These are phyloP conservation scores for Saccharomycopsis sp. DNA, from an alignment of 805 yeast species.

Conservation along the genomic window DNA sequence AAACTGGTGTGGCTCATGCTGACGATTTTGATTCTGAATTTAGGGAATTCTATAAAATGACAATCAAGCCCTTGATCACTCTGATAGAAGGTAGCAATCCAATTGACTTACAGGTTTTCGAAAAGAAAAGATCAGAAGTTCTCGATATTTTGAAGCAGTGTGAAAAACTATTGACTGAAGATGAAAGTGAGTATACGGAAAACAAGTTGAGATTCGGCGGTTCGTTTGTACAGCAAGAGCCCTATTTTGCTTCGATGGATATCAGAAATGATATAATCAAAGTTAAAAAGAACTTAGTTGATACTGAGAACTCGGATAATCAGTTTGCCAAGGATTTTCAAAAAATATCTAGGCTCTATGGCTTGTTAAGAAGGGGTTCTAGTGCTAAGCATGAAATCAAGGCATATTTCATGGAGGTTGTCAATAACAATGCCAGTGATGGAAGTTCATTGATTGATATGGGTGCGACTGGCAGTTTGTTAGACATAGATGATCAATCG, in stretches of 20 bases:
- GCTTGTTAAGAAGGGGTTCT: constrained; percentile 8
- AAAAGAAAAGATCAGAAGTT: constrained; percentile 31
- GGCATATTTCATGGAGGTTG: constrained; percentile 5
- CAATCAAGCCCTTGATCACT: constrained; percentile 32
- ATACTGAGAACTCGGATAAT: constrained; percentile 53
- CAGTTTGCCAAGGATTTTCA: constrained; percentile 33
- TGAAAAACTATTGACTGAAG: constrained; percentile 29
- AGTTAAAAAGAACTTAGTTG: constrained; percentile 49
- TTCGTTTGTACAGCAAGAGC: constrained; percentile 33
- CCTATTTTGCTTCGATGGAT: constrained; percentile 30
- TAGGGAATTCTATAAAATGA: constrained; percentile 21
- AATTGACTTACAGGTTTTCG: constrained; percentile 27
- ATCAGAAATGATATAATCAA: constrained; percentile 47
- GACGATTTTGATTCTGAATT: constrained; percentile 28
- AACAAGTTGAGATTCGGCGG: constrained; percentile 30
- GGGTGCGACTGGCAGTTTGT: constrained; percentile 32
- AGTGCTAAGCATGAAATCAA: constrained; percentile 23
- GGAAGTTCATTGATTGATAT: constrained; percentile 15
- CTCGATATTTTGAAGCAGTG: constrained; percentile 29
- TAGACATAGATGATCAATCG: constrained; percentile 57
- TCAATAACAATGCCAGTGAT: constrained; percentile 2
- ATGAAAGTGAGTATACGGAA: constrained; percentile 29
- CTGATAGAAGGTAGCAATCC: constrained; percentile 25
- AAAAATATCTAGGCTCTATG: constrained; percentile 22
- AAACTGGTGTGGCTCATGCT: constrained; percentile 25